These are phyloP conservation scores for Rhytidhysteron rufulum DNA, from an alignment of 2,329 filamentous ascomycete species.

Conservation along the genomic window DNA sequence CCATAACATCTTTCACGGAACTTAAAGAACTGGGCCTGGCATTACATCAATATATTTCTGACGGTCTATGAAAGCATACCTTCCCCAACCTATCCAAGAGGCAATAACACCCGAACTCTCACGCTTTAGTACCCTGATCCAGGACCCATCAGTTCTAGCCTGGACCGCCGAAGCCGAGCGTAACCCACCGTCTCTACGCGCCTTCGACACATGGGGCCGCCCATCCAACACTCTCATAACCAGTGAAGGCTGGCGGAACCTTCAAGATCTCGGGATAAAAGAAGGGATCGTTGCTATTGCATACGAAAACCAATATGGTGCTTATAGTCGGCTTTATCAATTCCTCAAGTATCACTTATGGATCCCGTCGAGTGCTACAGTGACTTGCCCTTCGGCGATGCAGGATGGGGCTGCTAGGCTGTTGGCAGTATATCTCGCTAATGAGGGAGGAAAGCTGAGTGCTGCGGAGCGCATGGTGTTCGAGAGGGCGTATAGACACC, in stretches of 20 bases:
- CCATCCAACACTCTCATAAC: constrained; percentile 59
- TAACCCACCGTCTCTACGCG: constrained; percentile 59
- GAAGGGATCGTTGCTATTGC: constrained; percentile 59
- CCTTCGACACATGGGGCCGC: constrained; percentile 58
- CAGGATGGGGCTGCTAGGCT: constrained; percentile 53
- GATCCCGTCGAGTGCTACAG: constrained; percentile 56
- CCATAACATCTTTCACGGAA: too few relatives aligned
- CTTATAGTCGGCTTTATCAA: constrained; percentile 56
- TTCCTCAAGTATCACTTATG: constrained; percentile 59
- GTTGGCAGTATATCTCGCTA: constrained; percentile 12
- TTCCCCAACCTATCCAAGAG: constrained; percentile 40
- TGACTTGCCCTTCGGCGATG: constrained; percentile 66
- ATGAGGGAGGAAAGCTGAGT: constrained; percentile 15
- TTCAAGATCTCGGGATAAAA: constrained; percentile 57
- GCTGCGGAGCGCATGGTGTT: constrained; percentile 42
- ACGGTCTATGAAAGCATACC: constrained; percentile 40
- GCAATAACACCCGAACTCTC: constrained; percentile 27
- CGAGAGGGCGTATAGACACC: constrained; percentile 49
- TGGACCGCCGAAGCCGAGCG: constrained; percentile 62
- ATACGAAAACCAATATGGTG: constrained; percentile 52
- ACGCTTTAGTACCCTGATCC: constrained; percentile 49
- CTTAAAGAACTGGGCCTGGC: too few relatives aligned
- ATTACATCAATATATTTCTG: too few relatives aligned
- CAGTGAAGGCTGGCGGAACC: constrained; percentile 61
- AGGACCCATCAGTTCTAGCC: constrained; percentile 53